Conservation (phyloP, 306 rosid species). For the Gynostemma pentaphyllum region DNA sequence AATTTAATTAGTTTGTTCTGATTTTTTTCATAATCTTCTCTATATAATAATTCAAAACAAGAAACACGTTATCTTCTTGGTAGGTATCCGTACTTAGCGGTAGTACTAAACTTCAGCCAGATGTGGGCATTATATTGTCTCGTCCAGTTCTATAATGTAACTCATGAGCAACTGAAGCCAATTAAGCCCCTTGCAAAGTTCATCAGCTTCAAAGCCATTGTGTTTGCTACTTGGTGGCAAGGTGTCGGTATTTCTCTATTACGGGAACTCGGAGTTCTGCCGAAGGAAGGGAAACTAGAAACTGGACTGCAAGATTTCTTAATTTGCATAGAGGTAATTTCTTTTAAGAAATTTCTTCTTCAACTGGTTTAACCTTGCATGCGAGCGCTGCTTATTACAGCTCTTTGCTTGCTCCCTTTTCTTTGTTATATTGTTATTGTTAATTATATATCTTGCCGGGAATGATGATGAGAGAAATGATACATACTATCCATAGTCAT, state of each 20-base stretch:
- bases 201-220: conserved; percentile 93
- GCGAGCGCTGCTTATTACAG: background rate
- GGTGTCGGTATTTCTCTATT: conserved; percentile 70
- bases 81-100: conserved; percentile 74
- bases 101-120: conserved; percentile 84
- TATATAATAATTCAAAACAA: background rate
- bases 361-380: background rate
- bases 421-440: too few relatives aligned
- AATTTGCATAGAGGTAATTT: conserved; percentile 69
- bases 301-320: conserved; percentile 80
- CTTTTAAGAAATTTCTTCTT: background rate
- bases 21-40: background rate
- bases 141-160: conserved; percentile 71
- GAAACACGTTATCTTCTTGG: background rate
- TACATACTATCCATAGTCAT: background rate
- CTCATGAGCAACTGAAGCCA: conserved; percentile 60
- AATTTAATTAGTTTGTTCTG: background rate
- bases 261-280: conserved; percentile 39
- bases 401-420: background rate
- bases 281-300: conserved; percentile 50
- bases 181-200: conserved; percentile 88
- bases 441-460: background rate
- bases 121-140: conserved; percentile 94
- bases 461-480: background rate
- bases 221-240: conserved; percentile 98